Evolutionary conservation across 208 protist genomes (phyloP), one percentile per base, ranked within the genome.

Genomic region (Wallacemonas rigidus): DNA sequence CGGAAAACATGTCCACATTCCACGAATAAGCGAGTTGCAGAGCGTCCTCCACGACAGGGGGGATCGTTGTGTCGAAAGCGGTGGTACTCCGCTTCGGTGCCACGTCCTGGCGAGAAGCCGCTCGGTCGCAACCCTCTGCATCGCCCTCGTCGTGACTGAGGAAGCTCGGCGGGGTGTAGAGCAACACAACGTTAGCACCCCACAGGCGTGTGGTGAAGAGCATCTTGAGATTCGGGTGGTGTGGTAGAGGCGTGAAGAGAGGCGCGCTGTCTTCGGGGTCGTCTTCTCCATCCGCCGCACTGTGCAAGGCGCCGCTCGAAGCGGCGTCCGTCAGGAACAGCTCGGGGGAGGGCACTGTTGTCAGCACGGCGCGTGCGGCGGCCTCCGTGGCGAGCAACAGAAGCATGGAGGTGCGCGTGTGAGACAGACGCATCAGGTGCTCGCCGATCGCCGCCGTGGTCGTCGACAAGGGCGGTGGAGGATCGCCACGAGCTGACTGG

Each of bases 1-100:
- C 82, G 17, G 88, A 86, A 65, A 95, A 86, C 86, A 93, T 91
- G 67, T 92, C 88, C 2, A 87, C 85, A 55, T 86, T 80, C 91
- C 91, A 95, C 36, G 82, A 72, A 58, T 77, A 82, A 3, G 87
- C 86, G 40, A 93, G 76, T 56, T 80, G 71, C 56, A 95, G 68
- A n/a, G 80, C 91, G 65, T 91, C 88, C 70, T 87, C 84, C 11
- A 92, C 79, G 3, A 83, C 71, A 36, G 39, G 35, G 2, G 50
- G 70, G 14, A 26, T 69, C 36, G 11, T 26, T 26, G 26, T 41
- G 64, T 55, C 50, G 43, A 69, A 69, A 48, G 64, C 51, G 7
- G 45, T 17, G n/a, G 12, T n/a, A 5, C 43, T 5, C 6, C 17
- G 4, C 14, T n/a, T 39, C 9, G 44, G 6, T 4, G 4, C 12